A percentile compares a stretch with the other conserved stretches of the same genome.
Evolutionary conservation across 169 alveolate genomes (phyloP).

Genomic region (Plasmodium vivax): DNA sequence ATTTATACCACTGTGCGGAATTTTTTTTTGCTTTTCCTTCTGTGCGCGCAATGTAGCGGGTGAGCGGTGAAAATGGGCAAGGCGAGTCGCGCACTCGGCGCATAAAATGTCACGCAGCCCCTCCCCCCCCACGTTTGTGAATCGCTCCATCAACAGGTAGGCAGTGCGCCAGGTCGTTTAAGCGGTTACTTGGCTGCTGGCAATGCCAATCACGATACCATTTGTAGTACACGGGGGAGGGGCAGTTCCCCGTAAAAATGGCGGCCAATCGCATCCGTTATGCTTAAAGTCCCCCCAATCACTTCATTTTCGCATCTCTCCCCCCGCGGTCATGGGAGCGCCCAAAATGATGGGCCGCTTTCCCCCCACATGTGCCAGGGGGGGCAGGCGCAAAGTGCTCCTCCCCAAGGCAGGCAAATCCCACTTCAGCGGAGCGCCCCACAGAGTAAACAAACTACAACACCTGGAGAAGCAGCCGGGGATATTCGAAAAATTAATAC

Average conservation of each 20-base stretch:
- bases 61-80: not conserved
- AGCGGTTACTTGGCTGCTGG: not conserved
- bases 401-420: not conserved
- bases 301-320: not conserved
- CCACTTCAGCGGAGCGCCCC: not conserved
- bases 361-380: not conserved
- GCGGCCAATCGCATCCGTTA: not conserved
- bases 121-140: not conserved
- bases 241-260: not conserved
- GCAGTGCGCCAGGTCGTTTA: not conserved
- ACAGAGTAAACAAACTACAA: not conserved
- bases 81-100: not conserved
- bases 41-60: not conserved
- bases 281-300: not conserved
- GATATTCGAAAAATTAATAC: conserved; percentile 18
- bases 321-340: not conserved
- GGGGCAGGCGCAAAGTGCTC: not conserved
- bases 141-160: not conserved
- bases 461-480: conserved; percentile 15
- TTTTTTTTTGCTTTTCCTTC: not conserved
- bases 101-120: not conserved
- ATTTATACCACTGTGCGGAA: not conserved
- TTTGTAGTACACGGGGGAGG: not conserved
- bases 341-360: not conserved
- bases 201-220: not conserved